Conservation (phyloP, 805 yeast species). For the Myxozyma monticola region DNA sequence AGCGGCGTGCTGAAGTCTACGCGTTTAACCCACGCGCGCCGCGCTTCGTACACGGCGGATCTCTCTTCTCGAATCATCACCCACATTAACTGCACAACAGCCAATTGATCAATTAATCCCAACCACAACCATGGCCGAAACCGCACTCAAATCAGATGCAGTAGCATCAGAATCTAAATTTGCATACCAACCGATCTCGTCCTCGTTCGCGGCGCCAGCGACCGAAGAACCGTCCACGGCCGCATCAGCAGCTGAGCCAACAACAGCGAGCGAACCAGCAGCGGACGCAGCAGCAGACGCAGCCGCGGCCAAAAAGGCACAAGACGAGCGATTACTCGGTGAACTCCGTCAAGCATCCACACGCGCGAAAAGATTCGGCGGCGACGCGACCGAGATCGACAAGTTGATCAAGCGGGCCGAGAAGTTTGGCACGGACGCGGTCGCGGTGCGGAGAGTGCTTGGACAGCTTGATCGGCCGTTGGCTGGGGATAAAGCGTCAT, state of each 20-base stretch:
- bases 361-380: constrained; percentile 24
- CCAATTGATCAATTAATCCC: too few species aligned
- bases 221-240: not conserved
- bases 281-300: not conserved
- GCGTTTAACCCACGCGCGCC: too few species aligned
- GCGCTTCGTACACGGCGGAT: too few species aligned
- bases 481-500: too few species aligned
- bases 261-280: not conserved
- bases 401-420: constrained; percentile 22
- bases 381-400: constrained; percentile 24
- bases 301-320: not conserved
- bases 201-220: constrained; percentile 5
- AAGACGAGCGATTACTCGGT: constrained; percentile 4
- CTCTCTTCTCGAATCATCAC: too few species aligned
- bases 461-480: constrained; percentile 4
- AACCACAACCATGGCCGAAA: too few species aligned
- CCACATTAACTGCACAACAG: too few species aligned
- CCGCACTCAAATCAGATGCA: not conserved
- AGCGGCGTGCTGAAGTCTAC: too few species aligned
- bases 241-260: not conserved
- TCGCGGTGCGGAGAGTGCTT: not conserved
- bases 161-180: constrained; percentile 1
- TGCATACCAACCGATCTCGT: constrained; percentile 8
- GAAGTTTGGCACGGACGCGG: constrained; percentile 16
- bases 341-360: constrained; percentile 12